Base-by-base conservation (phyloP, 306 rosid genomes). In the Fragaria vesca region DNA sequence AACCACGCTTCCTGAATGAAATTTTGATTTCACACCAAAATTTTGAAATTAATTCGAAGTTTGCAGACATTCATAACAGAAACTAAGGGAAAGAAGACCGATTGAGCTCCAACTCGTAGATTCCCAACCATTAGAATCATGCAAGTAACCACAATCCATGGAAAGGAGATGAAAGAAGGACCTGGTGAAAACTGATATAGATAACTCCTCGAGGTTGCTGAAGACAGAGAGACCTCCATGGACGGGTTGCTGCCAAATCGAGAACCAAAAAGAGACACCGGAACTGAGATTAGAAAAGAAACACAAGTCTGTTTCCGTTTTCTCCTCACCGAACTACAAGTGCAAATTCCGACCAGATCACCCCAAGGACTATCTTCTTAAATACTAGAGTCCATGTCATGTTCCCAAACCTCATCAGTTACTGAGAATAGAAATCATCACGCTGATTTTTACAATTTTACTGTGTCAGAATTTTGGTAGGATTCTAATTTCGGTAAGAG, bases 181-280 rank as follows among this genome's bases (percentile, higher is more conserved):
- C 83, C 79, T 72, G 52, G 81, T 71, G 87, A 9, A 10, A 21
- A 67, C 78, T 71, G 30, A 83, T 55, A 48, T 1, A 32, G 55
- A 83, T 21, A 42, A 42, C 69, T 63, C 76, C 67, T 79, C 3
- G 84, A n/a, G 6, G 86, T 82, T n/a, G 90, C 70, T 12, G 86
- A 80, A 82, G 89, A 87, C 65, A 89, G 61, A 20, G 85, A 82
- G 7, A 80, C 63, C 66, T 89, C 98, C 98, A 94, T 93, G 61
- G 20, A 10, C 40, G 5, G 12, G 46, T 18, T 8, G 47, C 72
- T 6, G 77, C 63, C 65, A 66, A 79, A 55, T 72, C 16, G 0
- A 61, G 38, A 26, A n/a, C 57, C 36, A 17, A 4, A 28, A 18
- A 47, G 34, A 46, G 20, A 43, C 1, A 12, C 71, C 2, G 50